These are phyloP conservation scores for Viridothelium virens DNA, from an alignment of 495 filamentous ascomycete genomes.

Conservation along the genomic window DNA sequence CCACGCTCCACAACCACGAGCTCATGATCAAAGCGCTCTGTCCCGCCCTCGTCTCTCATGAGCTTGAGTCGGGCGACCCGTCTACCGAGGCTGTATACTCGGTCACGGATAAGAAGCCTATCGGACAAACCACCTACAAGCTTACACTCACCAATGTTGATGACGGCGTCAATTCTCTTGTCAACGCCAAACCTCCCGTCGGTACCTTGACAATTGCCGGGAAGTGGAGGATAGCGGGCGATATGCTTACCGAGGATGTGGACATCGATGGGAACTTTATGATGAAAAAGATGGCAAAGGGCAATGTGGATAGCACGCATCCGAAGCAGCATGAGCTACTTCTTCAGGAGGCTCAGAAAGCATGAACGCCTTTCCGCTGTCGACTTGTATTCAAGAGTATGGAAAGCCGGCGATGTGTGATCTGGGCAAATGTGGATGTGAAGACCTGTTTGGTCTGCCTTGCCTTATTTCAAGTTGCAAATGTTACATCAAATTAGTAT, in stretches of 20 bases:
- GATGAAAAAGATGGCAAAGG: slow-evolving; percentile 31
- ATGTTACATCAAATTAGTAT: no score
- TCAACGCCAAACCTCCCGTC: slow-evolving; percentile 28
- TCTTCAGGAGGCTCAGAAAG: slow-evolving; percentile 19
- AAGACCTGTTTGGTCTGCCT: no score
- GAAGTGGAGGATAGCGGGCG: slow-evolving; percentile 26
- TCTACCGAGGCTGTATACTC: slow-evolving; percentile 21
- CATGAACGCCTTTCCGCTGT: neutral
- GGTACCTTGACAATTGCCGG: slow-evolving; percentile 28
- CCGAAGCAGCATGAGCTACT: slow-evolving; percentile 25
- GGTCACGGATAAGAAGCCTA: slow-evolving; percentile 29
- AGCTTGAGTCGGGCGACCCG: slow-evolving; percentile 24
- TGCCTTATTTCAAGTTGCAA: no score
- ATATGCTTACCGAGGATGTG: slow-evolving; percentile 25
- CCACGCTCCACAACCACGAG: slow-evolving; percentile 30
- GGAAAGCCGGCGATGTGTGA: no score
- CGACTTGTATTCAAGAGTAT: no score
- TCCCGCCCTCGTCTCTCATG: slow-evolving; percentile 22
- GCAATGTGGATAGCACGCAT: slow-evolving; percentile 30
- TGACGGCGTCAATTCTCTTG: slow-evolving; percentile 27
- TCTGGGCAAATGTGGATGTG: no score
- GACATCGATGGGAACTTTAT: slow-evolving; percentile 30
- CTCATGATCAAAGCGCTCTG: slow-evolving; percentile 29
- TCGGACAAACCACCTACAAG: slow-evolving; percentile 29
- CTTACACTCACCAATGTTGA: slow-evolving; percentile 27